Conservation (phyloP, 106 monocot genomes). For the Gastrodia elata region DNA sequence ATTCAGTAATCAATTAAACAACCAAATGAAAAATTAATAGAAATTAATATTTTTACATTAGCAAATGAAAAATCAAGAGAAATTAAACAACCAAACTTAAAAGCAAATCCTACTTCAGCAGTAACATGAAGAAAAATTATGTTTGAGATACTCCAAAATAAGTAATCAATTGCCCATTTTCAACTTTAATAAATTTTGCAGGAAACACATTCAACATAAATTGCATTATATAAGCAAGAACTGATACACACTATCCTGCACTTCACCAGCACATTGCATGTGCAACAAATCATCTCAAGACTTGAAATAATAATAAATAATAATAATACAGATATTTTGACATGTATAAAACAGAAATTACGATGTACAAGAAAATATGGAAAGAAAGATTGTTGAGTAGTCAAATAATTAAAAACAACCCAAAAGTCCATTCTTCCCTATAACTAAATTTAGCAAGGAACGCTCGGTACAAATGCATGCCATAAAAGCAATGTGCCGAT, state of each 20-base stretch:
- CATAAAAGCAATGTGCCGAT: neutral
- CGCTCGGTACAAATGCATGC: slow-evolving; percentile 5
- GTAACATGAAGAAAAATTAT: neutral
- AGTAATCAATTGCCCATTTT: neutral
- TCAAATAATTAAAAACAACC: neutral
- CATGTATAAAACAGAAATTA: neutral
- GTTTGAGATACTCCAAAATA: neutral
- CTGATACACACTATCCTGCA: slow-evolving; percentile 2
- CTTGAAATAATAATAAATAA: too few species aligned
- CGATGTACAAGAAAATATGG: neutral
- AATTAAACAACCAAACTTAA: too few species aligned
- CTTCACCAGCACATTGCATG: neutral
- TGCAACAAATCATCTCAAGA: neutral
- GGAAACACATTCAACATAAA: neutral
- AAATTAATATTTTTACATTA: neutral
- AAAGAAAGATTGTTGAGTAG: slow-evolving; percentile 5
- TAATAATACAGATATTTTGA: neutral
- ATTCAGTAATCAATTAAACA: neutral
- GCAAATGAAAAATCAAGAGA: too few species aligned
- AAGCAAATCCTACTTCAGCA: too few species aligned
- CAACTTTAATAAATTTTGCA: slow-evolving; percentile 2
- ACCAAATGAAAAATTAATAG: neutral
- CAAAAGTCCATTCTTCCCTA: neutral
- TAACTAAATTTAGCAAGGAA: neutral
- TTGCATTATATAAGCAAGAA: neutral